Percentiles rank a stretch among this genome's conserved stretches.
These are phyloP conservation scores for Hyphopichia pseudoburtonii DNA, from an alignment of 1,139 yeast species.

Conservation along the genomic window DNA sequence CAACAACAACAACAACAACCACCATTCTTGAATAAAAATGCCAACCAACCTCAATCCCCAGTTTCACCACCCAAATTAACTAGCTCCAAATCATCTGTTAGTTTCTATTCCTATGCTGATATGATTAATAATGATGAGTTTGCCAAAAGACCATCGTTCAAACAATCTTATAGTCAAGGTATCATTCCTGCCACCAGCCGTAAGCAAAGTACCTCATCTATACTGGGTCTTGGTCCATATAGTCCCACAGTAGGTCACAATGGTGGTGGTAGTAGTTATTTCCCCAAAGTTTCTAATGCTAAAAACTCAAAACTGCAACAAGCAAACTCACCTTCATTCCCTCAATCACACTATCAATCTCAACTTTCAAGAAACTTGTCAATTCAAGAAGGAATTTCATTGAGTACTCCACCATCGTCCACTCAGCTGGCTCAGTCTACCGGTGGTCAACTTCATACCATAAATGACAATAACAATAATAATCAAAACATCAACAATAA, in stretches of 20 bases:
- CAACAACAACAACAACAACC: slow-evolving; percentile 7
- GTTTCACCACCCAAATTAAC: slow-evolving; percentile 42
- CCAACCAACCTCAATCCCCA: slow-evolving; percentile 18
- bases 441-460: background rate
- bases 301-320: background rate
- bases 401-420: slow-evolving; percentile 3
- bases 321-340: background rate
- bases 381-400: slow-evolving; percentile 6
- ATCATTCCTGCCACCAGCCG: slow-evolving; percentile 4
- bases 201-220: slow-evolving; percentile 3
- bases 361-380: slow-evolving; percentile 19
- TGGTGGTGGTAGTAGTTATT: background rate
- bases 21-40: too few relatives aligned
- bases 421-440: background rate
- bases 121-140: slow-evolving; percentile 65
- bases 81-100: slow-evolving; percentile 51
- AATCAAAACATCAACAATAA: too few relatives aligned
- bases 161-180: slow-evolving; percentile 20
- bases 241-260: background rate
- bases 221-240: slow-evolving; percentile 3
- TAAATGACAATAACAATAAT: too few relatives aligned
- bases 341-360: slow-evolving; percentile 8
- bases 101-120: slow-evolving; percentile 80
- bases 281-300: slow-evolving; percentile 1
- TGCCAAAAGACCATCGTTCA: slow-evolving; percentile 57